Percentiles rank a stretch among this genome's conserved stretches.
Conservation (phyloP, 495 filamentous ascomycete genomes). For the Hypoxylon cercidicola region DNA sequence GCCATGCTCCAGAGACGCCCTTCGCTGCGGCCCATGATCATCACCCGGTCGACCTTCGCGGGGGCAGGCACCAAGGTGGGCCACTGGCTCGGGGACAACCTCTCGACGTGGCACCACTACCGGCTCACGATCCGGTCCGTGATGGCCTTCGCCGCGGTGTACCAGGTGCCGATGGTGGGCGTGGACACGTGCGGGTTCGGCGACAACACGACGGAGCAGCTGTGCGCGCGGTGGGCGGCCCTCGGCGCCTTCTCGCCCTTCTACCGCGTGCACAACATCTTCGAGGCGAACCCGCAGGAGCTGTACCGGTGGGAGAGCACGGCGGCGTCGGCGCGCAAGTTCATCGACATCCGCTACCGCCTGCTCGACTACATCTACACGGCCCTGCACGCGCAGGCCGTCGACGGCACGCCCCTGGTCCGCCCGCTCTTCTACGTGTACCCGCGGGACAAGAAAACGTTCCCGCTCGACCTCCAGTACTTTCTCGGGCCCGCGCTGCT, state of each 20-base stretch:
- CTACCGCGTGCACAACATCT: conserved; percentile 76
- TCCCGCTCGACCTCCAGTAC: conserved; percentile 72
- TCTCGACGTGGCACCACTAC: conserved; percentile 78
- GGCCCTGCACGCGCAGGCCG: conserved; percentile 69
- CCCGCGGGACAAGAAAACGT: conserved; percentile 71
- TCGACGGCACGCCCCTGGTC: conserved; percentile 75
- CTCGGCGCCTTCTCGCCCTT: conserved; percentile 85
- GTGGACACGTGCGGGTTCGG: conserved; percentile 85
- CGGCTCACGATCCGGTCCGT: conserved; percentile 73
- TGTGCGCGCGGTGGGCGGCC: conserved; percentile 87
- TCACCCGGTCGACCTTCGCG: conserved; percentile 86
- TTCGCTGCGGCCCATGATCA: conserved; percentile 74
- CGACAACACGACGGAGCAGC: conserved; percentile 75
- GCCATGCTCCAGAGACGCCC: conserved; percentile 79
- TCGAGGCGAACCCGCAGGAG: conserved; percentile 68
- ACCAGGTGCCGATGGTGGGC: conserved; percentile 88
- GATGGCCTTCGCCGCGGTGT: conserved; percentile 80
- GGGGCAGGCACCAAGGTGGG: conserved; percentile 82
- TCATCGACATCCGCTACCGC: conserved; percentile 78
- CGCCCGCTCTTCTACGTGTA: conserved; percentile 78
- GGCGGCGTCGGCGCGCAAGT: conserved; percentile 71
- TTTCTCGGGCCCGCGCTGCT: conserved; percentile 78
- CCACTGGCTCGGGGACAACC: conserved; percentile 91
- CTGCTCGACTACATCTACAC: conserved; percentile 89
- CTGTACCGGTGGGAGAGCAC: conserved; percentile 80